Evolutionary conservation across 805 yeast species (phyloP).

Genomic region (Danielia reshetovae): DNA sequence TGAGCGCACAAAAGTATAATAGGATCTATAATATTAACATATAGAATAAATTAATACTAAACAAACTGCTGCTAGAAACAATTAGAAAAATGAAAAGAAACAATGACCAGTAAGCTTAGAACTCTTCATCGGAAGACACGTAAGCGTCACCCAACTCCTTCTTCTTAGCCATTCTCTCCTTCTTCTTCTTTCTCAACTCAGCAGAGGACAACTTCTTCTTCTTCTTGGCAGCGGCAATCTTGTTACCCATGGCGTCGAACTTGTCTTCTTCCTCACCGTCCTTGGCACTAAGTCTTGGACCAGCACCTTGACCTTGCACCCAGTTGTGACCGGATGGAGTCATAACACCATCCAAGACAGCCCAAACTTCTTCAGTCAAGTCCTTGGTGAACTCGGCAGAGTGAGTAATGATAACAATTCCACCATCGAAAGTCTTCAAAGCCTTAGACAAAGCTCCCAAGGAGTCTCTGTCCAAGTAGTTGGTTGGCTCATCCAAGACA

Average conservation of each 20-base stretch:
- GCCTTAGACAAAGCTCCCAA: constrained; percentile 99
- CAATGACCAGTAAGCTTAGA: constrained; percentile 22
- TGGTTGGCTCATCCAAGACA: constrained; percentile 99
- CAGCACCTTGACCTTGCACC: constrained; percentile 99
- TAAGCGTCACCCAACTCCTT: constrained; percentile 99
- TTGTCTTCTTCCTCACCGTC: constrained; percentile 89
- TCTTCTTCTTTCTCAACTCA: constrained; percentile 99
- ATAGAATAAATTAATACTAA: constrained; percentile 17
- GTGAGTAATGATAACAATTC: constrained; percentile 99
- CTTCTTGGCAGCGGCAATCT: constrained; percentile 94
- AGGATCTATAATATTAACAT: constrained; percentile 18
- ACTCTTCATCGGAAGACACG: constrained; percentile 87
- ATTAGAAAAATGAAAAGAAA: constrained; percentile 6
- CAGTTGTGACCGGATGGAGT: constrained; percentile 99
- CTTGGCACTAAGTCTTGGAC: constrained; percentile 98
- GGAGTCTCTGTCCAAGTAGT: constrained; percentile 98
- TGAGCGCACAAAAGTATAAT: neutral
- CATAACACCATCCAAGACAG: constrained; percentile 96
- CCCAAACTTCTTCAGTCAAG: constrained; percentile 99
- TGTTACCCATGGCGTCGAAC: constrained; percentile 99
- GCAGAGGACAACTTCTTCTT: constrained; percentile 97
- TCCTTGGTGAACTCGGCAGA: constrained; percentile 99
- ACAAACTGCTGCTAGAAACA: constrained; percentile 8
- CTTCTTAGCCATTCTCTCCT: constrained; percentile 99
- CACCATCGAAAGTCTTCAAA: constrained; percentile 98